These are phyloP conservation scores for Phytophthora vignae DNA, from an alignment of 352 stramenopile genomes.

Conservation along the genomic window DNA sequence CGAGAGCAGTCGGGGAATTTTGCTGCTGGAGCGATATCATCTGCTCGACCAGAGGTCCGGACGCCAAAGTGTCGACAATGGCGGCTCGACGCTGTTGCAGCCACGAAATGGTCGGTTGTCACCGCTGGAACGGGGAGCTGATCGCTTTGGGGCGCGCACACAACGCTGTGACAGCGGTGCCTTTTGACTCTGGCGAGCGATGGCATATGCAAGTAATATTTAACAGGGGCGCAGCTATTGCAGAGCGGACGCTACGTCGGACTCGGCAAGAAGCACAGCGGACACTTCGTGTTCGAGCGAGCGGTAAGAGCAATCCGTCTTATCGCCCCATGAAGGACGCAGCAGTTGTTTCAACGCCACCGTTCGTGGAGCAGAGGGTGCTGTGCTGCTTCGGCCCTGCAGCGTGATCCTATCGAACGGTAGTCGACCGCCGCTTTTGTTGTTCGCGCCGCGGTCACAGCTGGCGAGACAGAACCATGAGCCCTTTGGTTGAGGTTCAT, in stretches of 20 bases:
- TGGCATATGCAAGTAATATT: background rate
- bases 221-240: background rate
- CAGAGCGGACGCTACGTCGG: background rate
- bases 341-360: constrained; percentile 23
- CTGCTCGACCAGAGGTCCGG: constrained; percentile 18
- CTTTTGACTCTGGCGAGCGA: constrained; percentile 3
- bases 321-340: background rate
- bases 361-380: constrained; percentile 21
- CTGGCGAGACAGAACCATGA: constrained; percentile 27
- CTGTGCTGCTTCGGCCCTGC: background rate
- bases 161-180: constrained; percentile 6
- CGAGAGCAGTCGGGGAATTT: constrained; percentile 15
- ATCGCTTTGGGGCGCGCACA: background rate
- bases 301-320: constrained; percentile 2
- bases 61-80: constrained; percentile 27
- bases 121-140: background rate
- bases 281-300: background rate
- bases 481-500: constrained; percentile 2
- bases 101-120: background rate
- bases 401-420: background rate
- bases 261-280: background rate
- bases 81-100: background rate
- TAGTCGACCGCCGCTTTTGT: constrained; percentile 20
- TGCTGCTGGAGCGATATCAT: constrained; percentile 19
- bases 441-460: constrained; percentile 21